Evolutionary conservation across 176 grass and related monocot species (phyloP), one percentile per base, ranked within the genome.

Genomic region (Rhynchospora breviuscula): DNA sequence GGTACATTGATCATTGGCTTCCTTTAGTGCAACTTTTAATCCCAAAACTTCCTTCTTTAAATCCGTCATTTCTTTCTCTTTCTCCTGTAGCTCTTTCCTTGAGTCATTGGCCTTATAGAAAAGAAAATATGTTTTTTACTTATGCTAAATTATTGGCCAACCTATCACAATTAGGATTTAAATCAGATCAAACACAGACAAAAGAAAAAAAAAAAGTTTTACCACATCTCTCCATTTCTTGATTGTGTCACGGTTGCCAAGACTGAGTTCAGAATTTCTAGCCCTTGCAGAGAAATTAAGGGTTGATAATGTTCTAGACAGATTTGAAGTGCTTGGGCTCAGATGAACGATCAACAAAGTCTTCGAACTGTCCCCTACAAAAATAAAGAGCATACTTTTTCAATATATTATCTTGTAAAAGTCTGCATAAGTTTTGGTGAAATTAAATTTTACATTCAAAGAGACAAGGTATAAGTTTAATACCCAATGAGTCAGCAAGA

Each of bases 171-270:
- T 77, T 56, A 71, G 59, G 82, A 22, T 21, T 75, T 43, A 79
- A 53, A 70, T 45, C 67, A 70, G 46, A 76, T 76, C 14, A 12
- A 53, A 76, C 48, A 75, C 3, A 15, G 47, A 44, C 58, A 5
- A 21, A 80, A 53, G 47, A 65, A 79, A 69, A 21, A 62, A 52
- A 60, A 69, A 63, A 87, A 81, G 62, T 15, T 90, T 91, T 90
- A 98, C 95, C 89, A 98, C 95, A 35, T 98, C 95, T 95, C 84
- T 98, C 92, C 92, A 98, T 91, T 93, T 98, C 86, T 98, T 98
- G 75, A 98, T 98, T 76, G 95, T 98, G 81, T 98, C 95, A 59
- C 95, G 92, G 84, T 95, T 98, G 69, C 95, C 95, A 87, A 98
- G 95, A 88, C 95, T 98, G 72, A 98, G 64, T 83, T 98, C 92